Evolutionary conservation across 768 basidiomycete genomes (phyloP).

Genomic region (Pulveroboletus sp.): DNA sequence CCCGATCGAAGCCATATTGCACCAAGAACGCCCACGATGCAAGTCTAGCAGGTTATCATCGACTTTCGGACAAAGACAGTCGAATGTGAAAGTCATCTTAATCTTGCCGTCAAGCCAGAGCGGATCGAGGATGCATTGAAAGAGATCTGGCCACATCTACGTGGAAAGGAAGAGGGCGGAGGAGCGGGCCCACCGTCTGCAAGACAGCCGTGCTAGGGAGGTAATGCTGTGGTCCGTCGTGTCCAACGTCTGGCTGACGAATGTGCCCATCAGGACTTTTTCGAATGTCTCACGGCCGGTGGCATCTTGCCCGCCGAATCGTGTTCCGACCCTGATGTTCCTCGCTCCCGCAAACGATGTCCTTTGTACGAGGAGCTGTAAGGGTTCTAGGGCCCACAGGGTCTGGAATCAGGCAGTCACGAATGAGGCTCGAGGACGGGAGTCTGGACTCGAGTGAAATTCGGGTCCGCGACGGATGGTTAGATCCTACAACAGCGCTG

Average conservation of each 20-base stretch:
- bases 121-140: slow-evolving; percentile 15
- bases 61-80: slow-evolving; percentile 17
- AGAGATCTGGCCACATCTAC: slow-evolving; percentile 14
- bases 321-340: not conserved
- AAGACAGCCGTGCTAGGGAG: slow-evolving; percentile 10
- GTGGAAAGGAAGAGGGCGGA: slow-evolving; percentile 2
- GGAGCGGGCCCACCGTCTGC: slow-evolving; percentile 1
- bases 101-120: slow-evolving; percentile 16
- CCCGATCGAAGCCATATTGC: slow-evolving; percentile 15
- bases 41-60: slow-evolving; percentile 11
- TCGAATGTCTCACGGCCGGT: slow-evolving; percentile 10
- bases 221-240: slow-evolving; percentile 1
- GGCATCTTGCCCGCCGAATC: not conserved
- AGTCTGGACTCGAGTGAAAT: no score
- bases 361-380: slow-evolving; percentile 9
- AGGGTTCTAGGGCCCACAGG: no score
- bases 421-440: no score
- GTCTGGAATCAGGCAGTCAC: no score
- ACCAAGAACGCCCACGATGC: slow-evolving; percentile 8
- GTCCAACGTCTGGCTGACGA: not conserved
- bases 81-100: slow-evolving; percentile 10
- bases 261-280: slow-evolving; percentile 12
- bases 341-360: slow-evolving; percentile 1
- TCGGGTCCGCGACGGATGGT: no score
- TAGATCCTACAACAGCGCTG: no score